Conservation (phyloP, 495 filamentous ascomycete genomes). For the Parathielavia hyrcaniae region DNA sequence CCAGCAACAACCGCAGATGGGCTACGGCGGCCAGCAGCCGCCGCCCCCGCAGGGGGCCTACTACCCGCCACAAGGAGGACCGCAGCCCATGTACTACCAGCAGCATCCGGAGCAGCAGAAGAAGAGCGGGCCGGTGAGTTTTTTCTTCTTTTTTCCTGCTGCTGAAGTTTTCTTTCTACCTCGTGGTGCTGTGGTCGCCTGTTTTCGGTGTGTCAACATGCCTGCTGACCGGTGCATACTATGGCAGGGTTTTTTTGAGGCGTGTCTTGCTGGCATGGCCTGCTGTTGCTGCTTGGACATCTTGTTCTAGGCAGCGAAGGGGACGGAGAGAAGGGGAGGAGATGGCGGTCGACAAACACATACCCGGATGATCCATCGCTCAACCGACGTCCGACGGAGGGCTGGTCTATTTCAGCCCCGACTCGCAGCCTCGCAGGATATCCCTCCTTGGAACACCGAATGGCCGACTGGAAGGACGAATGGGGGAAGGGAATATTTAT, state of each 20-base stretch:
- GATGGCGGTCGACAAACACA: no score
- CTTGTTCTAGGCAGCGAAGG: constrained; percentile 32
- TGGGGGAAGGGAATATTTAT: no score
- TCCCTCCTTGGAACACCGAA: no score
- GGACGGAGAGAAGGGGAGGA: no score
- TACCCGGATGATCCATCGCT: no score
- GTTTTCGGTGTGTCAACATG: no score
- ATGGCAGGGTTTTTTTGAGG: constrained; percentile 28
- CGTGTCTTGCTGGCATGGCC: constrained; percentile 37
- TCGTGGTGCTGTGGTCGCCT: not conserved
- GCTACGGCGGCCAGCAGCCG: constrained; percentile 14
- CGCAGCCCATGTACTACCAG: constrained; percentile 12
- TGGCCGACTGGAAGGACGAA: no score
- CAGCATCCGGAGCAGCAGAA: constrained; percentile 23
- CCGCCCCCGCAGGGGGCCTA: constrained; percentile 25
- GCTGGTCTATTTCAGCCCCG: not conserved
- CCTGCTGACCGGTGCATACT: not conserved
- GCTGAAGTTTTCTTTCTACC: not conserved
- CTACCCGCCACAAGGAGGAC: constrained; percentile 14
- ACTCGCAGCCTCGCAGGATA: no score
- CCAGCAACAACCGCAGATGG: constrained; percentile 32
- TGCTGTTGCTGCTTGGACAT: constrained; percentile 48
- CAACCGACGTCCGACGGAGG: not conserved
- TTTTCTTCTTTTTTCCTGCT: not conserved
- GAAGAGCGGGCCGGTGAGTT: constrained; percentile 23